A percentile compares a stretch with the other conserved stretches of the same genome.
Evolutionary conservation across 805 yeast species (phyloP).

Genomic region (Hanseniaspora thailandica): DNA sequence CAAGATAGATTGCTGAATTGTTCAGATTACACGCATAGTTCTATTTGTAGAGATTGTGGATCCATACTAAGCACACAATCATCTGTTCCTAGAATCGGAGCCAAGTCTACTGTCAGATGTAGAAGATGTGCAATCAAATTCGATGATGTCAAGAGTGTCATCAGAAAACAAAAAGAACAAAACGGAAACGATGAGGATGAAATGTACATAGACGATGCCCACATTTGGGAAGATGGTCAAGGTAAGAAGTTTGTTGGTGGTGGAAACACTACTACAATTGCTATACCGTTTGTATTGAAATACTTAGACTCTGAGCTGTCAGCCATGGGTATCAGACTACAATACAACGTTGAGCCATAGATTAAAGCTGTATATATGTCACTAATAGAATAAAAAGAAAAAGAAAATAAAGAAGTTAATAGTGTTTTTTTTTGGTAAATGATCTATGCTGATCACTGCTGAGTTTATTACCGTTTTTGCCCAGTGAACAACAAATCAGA

Average conservation of each 20-base stretch:
- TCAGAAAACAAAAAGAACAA: conserved; percentile 23
- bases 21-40: conserved; percentile 86
- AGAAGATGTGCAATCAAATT: conserved; percentile 77
- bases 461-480: too few species aligned
- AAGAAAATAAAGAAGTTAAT: too few species aligned
- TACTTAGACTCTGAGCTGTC: conserved; percentile 89
- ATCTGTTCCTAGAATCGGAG: conserved; percentile 83
- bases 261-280: conserved; percentile 83
- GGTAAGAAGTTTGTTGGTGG: conserved; percentile 90
- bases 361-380: conserved; percentile 15
- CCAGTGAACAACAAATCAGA: too few species aligned
- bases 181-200: conserved; percentile 22
- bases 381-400: background rate
- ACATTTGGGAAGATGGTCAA: conserved; percentile 94
- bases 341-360: conserved; percentile 69
- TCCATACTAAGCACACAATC: conserved; percentile 79
- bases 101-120: conserved; percentile 67
- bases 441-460: background rate
- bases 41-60: conserved; percentile 88
- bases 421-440: too few species aligned
- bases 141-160: conserved; percentile 39
- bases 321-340: conserved; percentile 95
- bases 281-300: conserved; percentile 90
- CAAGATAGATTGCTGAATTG: conserved; percentile 93
- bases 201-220: conserved; percentile 51